Conservation (phyloP, 352 stramenopile genomes). For the Phytopythium sindhum region DNA sequence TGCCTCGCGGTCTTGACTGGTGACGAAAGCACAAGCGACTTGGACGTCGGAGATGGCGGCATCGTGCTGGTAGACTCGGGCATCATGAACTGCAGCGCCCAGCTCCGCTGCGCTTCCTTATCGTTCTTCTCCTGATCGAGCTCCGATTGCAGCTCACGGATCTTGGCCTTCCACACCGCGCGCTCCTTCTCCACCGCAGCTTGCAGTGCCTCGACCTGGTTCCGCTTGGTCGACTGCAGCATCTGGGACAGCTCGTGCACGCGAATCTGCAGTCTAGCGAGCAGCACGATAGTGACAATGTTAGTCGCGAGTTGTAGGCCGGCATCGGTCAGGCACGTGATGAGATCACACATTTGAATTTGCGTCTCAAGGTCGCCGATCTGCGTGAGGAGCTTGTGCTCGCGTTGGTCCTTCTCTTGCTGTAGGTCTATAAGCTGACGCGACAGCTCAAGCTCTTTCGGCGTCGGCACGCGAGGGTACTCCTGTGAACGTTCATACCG, state of each 20-base stretch:
- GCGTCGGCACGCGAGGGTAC: conserved; percentile 68
- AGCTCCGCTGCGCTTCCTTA: conserved; percentile 63
- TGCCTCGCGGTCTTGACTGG: neutral
- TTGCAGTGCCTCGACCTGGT: conserved; percentile 57
- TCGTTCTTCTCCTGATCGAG: conserved; percentile 63
- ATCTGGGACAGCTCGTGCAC: conserved; percentile 49
- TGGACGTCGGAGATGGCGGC: conserved; percentile 3
- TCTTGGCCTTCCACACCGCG: conserved; percentile 29
- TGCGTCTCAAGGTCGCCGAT: conserved; percentile 66
- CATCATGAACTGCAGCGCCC: conserved; percentile 45
- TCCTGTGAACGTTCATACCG: conserved; percentile 21
- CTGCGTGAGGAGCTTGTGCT: conserved; percentile 54
- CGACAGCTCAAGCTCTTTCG: conserved; percentile 69
- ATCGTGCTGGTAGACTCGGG: neutral
- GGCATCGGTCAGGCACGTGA: neutral
- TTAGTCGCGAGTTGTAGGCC: neutral
- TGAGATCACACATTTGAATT: conserved; percentile 48
- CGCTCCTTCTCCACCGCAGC: conserved; percentile 46
- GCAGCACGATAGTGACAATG: neutral
- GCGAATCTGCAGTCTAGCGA: conserved; percentile 46
- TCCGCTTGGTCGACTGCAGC: conserved; percentile 55
- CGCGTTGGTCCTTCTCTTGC: conserved; percentile 62
- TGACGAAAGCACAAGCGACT: conserved; percentile 5
- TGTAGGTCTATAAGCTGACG: conserved; percentile 60
- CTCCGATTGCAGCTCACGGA: conserved; percentile 38